Base-by-base conservation (phyloP, 352 stramenopile species). In the Pythium dissotocum region DNA sequence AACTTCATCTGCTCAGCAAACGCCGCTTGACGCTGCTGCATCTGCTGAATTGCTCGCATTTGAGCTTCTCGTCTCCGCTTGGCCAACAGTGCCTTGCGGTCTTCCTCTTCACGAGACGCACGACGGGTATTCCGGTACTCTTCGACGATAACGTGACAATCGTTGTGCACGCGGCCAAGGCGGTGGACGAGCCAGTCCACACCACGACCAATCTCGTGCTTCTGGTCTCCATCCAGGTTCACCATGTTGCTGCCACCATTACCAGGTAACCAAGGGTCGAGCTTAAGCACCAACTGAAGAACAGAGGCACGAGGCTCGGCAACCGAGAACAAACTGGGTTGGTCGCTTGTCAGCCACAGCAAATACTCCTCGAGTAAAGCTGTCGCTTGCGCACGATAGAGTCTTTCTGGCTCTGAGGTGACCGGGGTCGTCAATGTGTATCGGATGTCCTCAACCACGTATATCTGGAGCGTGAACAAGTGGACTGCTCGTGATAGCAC, bases 141-240 rank as follows among this genome's bases (percentile, higher is more conserved):
- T 36, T 90, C 74, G 4, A 91, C 79, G 6, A 85, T 52, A 24
- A 46, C 64, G 35, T 78, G 71, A 35, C 82, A 94, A 14, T 68
- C 58, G 13, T 58, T 65, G 61, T 80, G 78, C 32, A 88, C 71
- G 24, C 82, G 80, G 14, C 80, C 80, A 6, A 92, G 57, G 0
- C 86, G 76, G 63, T 90, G 86, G n/a, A 92, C 61, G 14, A 94
- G 60, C 86, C 86, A 94, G 63, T 94, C 86, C 33, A 94, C 77
- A 0, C 82, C 86, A 48, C 86, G 83, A 18, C 86, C 86, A 55
- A 92, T 88, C 69, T 94, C 86, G 63, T 94, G 86, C 61, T 94
- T 94, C 57, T 92, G 86, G 64, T 94, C 86, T 12, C 86, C 86
- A 49, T 94, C 86, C 28, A 94, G 58, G 36, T 83, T 83, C 16